Evolutionary conservation across 2,329 filamentous ascomycete genomes (phyloP).

Genomic region (Fonsecaea monophora): DNA sequence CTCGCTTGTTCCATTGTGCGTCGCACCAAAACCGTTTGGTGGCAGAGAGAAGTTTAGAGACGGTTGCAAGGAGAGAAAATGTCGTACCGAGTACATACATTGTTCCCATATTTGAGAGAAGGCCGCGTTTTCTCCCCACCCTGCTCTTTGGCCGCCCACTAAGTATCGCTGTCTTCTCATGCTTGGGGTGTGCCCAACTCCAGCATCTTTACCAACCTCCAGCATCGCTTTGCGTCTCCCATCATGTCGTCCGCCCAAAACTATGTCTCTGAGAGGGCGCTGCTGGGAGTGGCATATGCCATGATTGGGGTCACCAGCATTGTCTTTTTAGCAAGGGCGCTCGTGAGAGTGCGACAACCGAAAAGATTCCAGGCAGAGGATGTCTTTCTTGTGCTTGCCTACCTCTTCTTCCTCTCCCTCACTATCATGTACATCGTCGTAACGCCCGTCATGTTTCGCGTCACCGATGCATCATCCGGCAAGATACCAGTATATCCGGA

Average conservation of each 20-base stretch:
- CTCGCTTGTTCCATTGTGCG: constrained; percentile 1
- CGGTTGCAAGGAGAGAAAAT: constrained; percentile 1
- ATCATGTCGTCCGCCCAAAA: constrained; percentile 29
- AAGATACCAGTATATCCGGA: constrained; percentile 41
- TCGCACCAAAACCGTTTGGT: constrained; percentile 1
- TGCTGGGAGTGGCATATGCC: constrained; percentile 29
- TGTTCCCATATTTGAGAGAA: not conserved
- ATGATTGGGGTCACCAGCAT: constrained; percentile 38
- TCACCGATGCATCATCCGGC: constrained; percentile 41
- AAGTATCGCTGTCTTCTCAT: not conserved
- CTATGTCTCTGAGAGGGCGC: constrained; percentile 22
- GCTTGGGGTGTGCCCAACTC: not conserved
- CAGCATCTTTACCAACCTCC: not conserved
- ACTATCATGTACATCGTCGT: constrained; percentile 47
- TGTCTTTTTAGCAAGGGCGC: constrained; percentile 33
- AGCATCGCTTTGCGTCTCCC: not conserved
- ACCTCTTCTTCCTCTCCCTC: constrained; percentile 43
- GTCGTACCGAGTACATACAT: not conserved
- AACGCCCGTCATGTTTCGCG: constrained; percentile 44
- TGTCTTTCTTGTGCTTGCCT: constrained; percentile 41
- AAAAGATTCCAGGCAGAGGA: constrained; percentile 42
- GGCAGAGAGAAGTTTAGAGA: not conserved
- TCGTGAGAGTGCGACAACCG: constrained; percentile 30
- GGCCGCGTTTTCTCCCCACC: not conserved
- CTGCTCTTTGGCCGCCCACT: not conserved